A percentile compares a stretch with the other conserved stretches of the same genome.
These are phyloP conservation scores for Athelia psychrophila DNA, from an alignment of 1,284 basidiomycete species.

Conservation along the genomic window DNA sequence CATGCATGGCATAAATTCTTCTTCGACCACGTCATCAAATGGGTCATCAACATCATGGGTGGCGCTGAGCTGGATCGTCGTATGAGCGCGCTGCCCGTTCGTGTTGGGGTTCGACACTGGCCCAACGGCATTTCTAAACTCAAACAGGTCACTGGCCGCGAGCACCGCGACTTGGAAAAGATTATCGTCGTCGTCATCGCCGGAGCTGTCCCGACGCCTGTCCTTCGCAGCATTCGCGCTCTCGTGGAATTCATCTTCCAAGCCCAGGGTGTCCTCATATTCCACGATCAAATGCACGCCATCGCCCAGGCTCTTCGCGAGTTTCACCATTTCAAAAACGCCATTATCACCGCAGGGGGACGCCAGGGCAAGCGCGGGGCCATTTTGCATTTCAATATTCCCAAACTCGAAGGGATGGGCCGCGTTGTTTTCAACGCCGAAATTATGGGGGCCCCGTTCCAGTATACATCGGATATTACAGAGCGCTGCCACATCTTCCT, in stretches of 20 bases:
- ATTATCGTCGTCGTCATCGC: not conserved
- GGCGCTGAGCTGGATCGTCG: not conserved
- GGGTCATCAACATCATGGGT: not conserved
- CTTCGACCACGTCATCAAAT: not conserved
- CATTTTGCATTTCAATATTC: slow-evolving; percentile 1
- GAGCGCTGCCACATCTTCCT: not conserved
- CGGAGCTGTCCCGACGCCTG: not conserved
- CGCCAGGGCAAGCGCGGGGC: not conserved
- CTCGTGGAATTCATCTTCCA: slow-evolving; percentile 3
- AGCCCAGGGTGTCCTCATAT: not conserved
- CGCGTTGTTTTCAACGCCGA: not conserved
- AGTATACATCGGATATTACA: not conserved
- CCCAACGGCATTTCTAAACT: not conserved
- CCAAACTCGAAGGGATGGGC: slow-evolving; percentile 1
- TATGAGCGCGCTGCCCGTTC: not conserved
- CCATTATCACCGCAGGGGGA: not conserved
- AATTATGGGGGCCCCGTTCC: not conserved
- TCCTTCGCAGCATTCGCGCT: not conserved
- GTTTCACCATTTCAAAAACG: not conserved
- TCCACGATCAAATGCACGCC: not conserved
- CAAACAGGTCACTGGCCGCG: not conserved
- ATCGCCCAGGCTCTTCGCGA: not conserved
- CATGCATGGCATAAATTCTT: not conserved
- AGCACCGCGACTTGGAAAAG: not conserved
- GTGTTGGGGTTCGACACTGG: not conserved